Base-by-base conservation (phyloP, 1,139 yeast genomes). In the Geotrichum klebahnii region DNA sequence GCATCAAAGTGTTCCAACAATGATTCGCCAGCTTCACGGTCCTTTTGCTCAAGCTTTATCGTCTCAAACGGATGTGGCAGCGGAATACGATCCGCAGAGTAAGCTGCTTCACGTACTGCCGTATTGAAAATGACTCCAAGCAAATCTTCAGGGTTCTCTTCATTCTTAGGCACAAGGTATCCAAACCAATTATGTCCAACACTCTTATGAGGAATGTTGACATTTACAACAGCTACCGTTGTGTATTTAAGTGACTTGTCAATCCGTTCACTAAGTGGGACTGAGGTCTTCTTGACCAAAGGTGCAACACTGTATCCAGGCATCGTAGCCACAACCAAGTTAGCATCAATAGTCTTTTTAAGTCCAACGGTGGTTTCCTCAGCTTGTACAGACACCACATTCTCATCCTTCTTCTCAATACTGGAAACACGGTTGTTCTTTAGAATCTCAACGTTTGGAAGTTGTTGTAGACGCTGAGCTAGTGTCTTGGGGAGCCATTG, bases 41-140 rank as follows among this genome's bases (percentile, higher is more conserved):
- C 41, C 33, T 48, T 44, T 23, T 45, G 48, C 8, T 45, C 50
- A 12, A 38, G 43, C 29, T 44, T 52, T 12, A 45, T 39, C 2
- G 48, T 40, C 16, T 48, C 50, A 45, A 48, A 48, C 6, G 49
- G 54, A 33, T 42, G 45, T 5, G 51, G 52, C 5, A 50, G 12
- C 3, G 50, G 48, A 12, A 43, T 34, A 6, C 51, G 46, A 3
- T 43, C 43, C 2, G 47, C 48, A 5, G 62, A 60, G 8, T 46
- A 52, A 1, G 59, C 55, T 3, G 62, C 54, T 36, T 56, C 46
- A 17, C 61, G 55, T 12, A 87, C 78, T 46, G 87, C 89, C 1
- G 96, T 86, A 65, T 92, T 97, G 67, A 85, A 92, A 29, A 92
- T 88, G 1, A 88, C 88, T 1, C 98, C 98, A 38, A 92, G 71